phyloP scores from a whole-genome alignment of 1,139 yeast species.

The Yamadazyma oceani region DNA sequence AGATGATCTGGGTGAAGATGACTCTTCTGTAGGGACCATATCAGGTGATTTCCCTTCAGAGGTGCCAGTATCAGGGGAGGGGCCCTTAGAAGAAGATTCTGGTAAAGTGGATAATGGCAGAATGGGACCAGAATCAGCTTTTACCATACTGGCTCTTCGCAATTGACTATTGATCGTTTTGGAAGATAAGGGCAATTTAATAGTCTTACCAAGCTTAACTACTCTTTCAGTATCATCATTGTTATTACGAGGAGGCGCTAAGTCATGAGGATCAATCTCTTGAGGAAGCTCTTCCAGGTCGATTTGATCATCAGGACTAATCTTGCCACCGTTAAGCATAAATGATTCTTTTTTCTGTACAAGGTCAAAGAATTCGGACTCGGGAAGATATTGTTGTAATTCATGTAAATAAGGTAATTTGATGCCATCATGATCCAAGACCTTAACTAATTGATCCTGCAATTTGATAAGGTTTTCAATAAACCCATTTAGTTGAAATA shows the following conservation, averaged over 20 bases:
- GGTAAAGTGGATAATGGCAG: background rate
- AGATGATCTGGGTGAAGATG: background rate
- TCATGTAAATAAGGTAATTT: conserved; percentile 38
- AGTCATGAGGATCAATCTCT: conserved; percentile 2
- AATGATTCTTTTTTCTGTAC: conserved; percentile 36
- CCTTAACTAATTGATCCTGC: conserved; percentile 28
- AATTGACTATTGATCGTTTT: conserved; percentile 42
- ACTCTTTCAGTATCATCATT: conserved; percentile 25
- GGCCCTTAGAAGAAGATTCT: background rate
- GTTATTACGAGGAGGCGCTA: conserved; percentile 3
- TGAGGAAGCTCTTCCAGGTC: conserved; percentile 12
- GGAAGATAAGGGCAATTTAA: conserved; percentile 42
- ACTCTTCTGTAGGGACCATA: too few relatives aligned
- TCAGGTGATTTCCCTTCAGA: too few relatives aligned
- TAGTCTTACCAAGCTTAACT: conserved; percentile 36
- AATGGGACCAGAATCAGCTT: conserved; percentile 2
- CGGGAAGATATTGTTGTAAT: conserved; percentile 32
- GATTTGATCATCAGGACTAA: conserved; percentile 15
- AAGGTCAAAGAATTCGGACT: conserved; percentile 33
- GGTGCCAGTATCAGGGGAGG: too few relatives aligned
- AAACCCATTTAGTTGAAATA: conserved; percentile 37
- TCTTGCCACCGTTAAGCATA: conserved; percentile 24
- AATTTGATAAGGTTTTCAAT: conserved; percentile 39
- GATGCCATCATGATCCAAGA: conserved; percentile 21
- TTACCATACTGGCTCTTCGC: conserved; percentile 21